Percentiles rank a stretch among this genome's conserved stretches.
Evolutionary conservation across 2,329 filamentous ascomycete genomes (phyloP).

Genomic region (Amesomyces nigricolor): DNA sequence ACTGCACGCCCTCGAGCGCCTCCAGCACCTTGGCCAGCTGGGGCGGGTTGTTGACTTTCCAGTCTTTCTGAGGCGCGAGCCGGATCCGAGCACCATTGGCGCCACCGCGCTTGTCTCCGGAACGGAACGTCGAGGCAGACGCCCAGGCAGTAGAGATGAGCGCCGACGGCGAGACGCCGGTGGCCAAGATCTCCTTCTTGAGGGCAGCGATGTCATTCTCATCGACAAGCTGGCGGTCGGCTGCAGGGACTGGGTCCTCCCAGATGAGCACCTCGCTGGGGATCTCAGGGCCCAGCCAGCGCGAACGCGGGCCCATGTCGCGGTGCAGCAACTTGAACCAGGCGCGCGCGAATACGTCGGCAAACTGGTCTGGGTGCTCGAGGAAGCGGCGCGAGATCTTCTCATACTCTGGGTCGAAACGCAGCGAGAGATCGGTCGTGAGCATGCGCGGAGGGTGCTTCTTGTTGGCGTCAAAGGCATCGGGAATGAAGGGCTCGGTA

Average conservation of each 20-base stretch:
- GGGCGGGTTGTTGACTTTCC: constrained; percentile 68
- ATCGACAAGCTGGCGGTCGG: constrained; percentile 53
- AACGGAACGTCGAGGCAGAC: constrained; percentile 66
- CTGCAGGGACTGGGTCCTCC: constrained; percentile 66
- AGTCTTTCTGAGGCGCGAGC: constrained; percentile 64
- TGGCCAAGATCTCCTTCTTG: constrained; percentile 62
- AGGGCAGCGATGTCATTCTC: constrained; percentile 58
- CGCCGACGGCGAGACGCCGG: constrained; percentile 55
- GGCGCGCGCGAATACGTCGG: constrained; percentile 63
- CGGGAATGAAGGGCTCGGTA: constrained; percentile 60
- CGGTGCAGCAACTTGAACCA: constrained; percentile 84
- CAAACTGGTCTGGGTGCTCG: constrained; percentile 62
- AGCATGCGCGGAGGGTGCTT: constrained; percentile 74
- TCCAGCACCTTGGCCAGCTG: constrained; percentile 58
- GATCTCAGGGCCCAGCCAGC: constrained; percentile 70
- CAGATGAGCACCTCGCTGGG: constrained; percentile 64
- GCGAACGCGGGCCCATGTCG: constrained; percentile 66
- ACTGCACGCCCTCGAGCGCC: constrained; percentile 59
- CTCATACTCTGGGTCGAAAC: constrained; percentile 65
- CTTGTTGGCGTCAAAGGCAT: constrained; percentile 63
- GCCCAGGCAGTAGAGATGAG: constrained; percentile 64
- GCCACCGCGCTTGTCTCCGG: constrained; percentile 74
- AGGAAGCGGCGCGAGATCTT: constrained; percentile 69
- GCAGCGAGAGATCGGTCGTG: constrained; percentile 67
- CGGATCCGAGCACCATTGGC: constrained; percentile 76